Conservation (phyloP, 148 eudicot species). For the Polygonum maritimum region DNA sequence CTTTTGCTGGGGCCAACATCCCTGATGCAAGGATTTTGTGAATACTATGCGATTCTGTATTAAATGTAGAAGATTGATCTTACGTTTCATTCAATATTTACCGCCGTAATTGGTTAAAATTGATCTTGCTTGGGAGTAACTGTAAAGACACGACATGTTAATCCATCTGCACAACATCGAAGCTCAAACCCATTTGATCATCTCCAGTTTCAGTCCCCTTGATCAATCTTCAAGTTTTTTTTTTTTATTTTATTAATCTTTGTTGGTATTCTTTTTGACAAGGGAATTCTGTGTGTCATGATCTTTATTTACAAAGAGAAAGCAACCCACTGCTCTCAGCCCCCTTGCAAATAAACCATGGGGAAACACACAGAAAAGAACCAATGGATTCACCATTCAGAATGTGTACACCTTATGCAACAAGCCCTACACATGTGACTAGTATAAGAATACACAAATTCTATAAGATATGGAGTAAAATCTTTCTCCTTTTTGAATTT, state of each 20-base stretch:
- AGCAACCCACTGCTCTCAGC: too few relatives aligned
- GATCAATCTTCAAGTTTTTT: too few relatives aligned
- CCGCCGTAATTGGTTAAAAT: neutral
- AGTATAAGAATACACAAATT: neutral
- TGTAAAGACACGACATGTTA: neutral
- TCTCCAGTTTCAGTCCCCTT: neutral
- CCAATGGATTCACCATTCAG: neutral
- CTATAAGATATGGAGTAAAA: too few relatives aligned
- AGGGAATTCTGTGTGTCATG: too few relatives aligned
- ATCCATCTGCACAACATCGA: neutral
- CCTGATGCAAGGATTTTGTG: neutral
- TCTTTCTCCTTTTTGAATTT: neutral
- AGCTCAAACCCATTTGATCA: neutral
- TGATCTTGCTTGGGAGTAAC: neutral
- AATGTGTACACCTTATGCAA: neutral
- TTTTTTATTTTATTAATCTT: too few relatives aligned
- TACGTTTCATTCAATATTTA: too few relatives aligned
- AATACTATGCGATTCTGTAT: neutral
- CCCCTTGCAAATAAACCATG: too few relatives aligned
- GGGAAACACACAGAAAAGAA: neutral
- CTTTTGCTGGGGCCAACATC: neutral
- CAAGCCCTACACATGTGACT: neutral
- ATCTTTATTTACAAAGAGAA: too few relatives aligned
- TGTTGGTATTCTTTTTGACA: too few relatives aligned
- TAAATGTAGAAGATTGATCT: too few relatives aligned